Evolutionary conservation across 2,329 filamentous ascomycete species (phyloP).

Genomic region (Phialophora tarda): DNA sequence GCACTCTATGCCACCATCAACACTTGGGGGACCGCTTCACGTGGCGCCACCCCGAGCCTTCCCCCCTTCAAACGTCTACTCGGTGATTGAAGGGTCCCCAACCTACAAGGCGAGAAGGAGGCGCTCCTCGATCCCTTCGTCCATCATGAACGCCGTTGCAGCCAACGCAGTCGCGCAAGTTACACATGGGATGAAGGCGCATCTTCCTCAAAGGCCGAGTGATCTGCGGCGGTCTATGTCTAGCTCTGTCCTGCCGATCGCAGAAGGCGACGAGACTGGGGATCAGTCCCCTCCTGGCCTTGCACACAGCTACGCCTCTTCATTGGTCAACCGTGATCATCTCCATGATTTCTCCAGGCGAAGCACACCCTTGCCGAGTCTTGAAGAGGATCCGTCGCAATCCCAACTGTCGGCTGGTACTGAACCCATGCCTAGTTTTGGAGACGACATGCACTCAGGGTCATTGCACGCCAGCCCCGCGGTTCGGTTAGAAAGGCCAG

Average conservation of each 20-base stretch:
- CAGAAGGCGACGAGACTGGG: constrained; percentile 77
- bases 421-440: constrained; percentile 71
- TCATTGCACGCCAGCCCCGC: constrained; percentile 62
- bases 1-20: constrained; percentile 87
- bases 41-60: constrained; percentile 69
- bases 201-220: constrained; percentile 77
- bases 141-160: constrained; percentile 72
- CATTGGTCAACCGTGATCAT: constrained; percentile 77
- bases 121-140: constrained; percentile 87
- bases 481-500: constrained; percentile 66
- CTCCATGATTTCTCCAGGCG: constrained; percentile 81
- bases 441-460: constrained; percentile 65
- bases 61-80: constrained; percentile 83
- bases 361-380: constrained; percentile 83
- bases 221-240: constrained; percentile 92
- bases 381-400: constrained; percentile 82
- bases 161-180: constrained; percentile 58
- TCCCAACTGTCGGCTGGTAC: constrained; percentile 65
- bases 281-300: constrained; percentile 80
- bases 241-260: constrained; percentile 78
- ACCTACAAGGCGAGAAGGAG: constrained; percentile 98
- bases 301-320: constrained; percentile 71
- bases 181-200: constrained; percentile 51
- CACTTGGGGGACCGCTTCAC: constrained; percentile 74
- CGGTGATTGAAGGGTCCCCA: constrained; percentile 94